Evolutionary conservation across 2,329 filamentous ascomycete genomes (phyloP), one percentile per base, ranked within the genome.

Genomic region (Dactylellina parvicollis): DNA sequence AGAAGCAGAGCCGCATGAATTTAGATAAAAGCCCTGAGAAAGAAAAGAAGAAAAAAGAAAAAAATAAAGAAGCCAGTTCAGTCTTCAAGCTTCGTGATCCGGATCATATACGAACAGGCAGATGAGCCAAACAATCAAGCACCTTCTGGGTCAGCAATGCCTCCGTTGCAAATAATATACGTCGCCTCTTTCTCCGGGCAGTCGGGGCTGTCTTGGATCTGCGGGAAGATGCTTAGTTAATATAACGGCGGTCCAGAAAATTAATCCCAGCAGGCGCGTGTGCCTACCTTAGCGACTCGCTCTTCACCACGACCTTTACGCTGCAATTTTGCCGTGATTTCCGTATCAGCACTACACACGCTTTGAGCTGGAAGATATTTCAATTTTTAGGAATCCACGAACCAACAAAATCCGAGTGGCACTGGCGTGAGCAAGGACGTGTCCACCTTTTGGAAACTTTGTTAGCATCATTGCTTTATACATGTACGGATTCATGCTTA

Each of bases 261-360:
- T 89, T 22, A 38, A 60, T 38, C 49, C 65, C 16, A 87, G 75
- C 88, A 85, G 42, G 46, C 69, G 69, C 34, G 30, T 73, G 24
- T 47, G 69, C 69, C 69, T 73, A 90, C 86, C 80, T 90, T 90
- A 1, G 88, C 88, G 50, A 90, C 88, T 69, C 88, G 84, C 79
- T 90, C 88, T 72, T 90, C 88, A 8, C 88, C 88, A 74, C 88
- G 84, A 49, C 88, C 88, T 77, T 90, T 90, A 8, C 88, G 84
- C 77, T 78, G 18, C 49, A 66, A 56, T 18, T 50, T 28, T 3
- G 42, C 26, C 40, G 46, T 24, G n/a, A 54, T 60, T 38, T 38
- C 34, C 26, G 44, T 22, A n/a, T n/a, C n/a, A n/a, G n/a, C n/a
- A n/a, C 49, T 47, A 20, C 30, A n/a, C 22, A 3, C 14, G n/a